These are phyloP conservation scores for Wakefieldia striispora DNA, from an alignment of 768 basidiomycete genomes.

Conservation along the genomic window DNA sequence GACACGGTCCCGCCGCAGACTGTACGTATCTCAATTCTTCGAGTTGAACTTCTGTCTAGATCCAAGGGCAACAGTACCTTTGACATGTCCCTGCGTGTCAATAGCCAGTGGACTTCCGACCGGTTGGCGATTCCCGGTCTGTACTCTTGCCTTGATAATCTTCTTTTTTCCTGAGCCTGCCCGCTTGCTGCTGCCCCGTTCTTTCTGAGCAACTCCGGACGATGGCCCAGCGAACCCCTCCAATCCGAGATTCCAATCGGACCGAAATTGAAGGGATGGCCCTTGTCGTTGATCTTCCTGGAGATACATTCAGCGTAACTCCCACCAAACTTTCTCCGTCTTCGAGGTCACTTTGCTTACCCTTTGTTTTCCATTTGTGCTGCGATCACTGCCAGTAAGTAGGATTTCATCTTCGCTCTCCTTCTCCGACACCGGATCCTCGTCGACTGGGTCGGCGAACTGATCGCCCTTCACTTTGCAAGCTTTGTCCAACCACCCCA, in stretches of 20 bases:
- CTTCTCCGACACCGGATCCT: constrained; percentile 9
- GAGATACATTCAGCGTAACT: constrained; percentile 1
- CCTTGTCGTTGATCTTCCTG: constrained; percentile 5
- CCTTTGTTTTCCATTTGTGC: constrained; percentile 5
- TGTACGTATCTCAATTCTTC: constrained; percentile 22
- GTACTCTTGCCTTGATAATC: constrained; percentile 25
- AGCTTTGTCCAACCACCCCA: constrained; percentile 29
- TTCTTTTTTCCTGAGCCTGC: constrained; percentile 11
- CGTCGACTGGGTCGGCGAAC: constrained; percentile 14
- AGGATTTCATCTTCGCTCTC: constrained; percentile 22
- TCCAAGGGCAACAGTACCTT: constrained; percentile 25
- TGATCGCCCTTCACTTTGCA: constrained; percentile 28
- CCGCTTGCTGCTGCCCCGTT: constrained; percentile 7
- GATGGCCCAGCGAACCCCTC: constrained; percentile 9
- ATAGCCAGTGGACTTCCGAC: constrained; percentile 15
- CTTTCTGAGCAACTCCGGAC: constrained; percentile 9
- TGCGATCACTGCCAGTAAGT: neutral
- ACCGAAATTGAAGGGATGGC: constrained; percentile 10
- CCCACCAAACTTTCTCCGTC: neutral
- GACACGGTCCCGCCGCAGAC: too few species aligned
- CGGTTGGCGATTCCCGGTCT: neutral
- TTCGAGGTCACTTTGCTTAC: constrained; percentile 3
- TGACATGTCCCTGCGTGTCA: constrained; percentile 23
- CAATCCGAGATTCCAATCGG: constrained; percentile 23
- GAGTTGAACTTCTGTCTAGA: constrained; percentile 31